Base-by-base conservation (phyloP, 176 grass and related monocot genomes). In the sorghum (Sorghum bicolor) region DNA sequence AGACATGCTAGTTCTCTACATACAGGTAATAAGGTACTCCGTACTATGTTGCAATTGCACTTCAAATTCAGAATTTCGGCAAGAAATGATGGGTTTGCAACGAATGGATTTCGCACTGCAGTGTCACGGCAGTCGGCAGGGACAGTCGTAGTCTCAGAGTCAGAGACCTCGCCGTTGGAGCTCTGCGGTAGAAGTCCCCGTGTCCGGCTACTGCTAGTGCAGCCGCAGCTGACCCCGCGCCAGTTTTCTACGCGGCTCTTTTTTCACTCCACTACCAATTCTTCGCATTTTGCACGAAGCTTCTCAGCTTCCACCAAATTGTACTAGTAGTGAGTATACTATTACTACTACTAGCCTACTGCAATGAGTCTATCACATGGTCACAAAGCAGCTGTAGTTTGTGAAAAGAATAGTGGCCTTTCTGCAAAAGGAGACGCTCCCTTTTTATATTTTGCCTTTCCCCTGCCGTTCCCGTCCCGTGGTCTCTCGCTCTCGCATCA, bases 401-500 rank as follows among this genome's bases (percentile, higher is more conserved):
- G 3, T 12, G 3, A 3, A 55, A 24, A 70, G 3, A 0, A 71
- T 0, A 64, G 25, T 33, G 52, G 0, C 8, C 4, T 81, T 55
- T 52, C 24, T 64, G 52, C 50, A 71, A 85, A 81, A 71, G 70
- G 50, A 31, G 1, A 13, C 30, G 1, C 8, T 33, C 14, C 22
- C 75, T 45, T 55, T 78, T 52, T 61, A 67, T 84, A 85, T 7
- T 75, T 70, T 0, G 34, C 31, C 87, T 88, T 85, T 70, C 87
- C 82, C 48, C 50, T 89, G 38, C 34, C 44, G 72, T 72, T 72
- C 24, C 70, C 24, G 24, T 48, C n/a, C n/a, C n/a, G n/a, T n/a
- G n/a, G n/a, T n/a, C n/a, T n/a, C 41, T 48, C 25, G 70, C 28
- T 80, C 16, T 33, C 38, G 19, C 30, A 28, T 30, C 11, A 47